A percentile compares a stretch with the other conserved stretches of the same genome.
Evolutionary conservation across 805 yeast species (phyloP).

Genomic region (Pichia eremophila): DNA sequence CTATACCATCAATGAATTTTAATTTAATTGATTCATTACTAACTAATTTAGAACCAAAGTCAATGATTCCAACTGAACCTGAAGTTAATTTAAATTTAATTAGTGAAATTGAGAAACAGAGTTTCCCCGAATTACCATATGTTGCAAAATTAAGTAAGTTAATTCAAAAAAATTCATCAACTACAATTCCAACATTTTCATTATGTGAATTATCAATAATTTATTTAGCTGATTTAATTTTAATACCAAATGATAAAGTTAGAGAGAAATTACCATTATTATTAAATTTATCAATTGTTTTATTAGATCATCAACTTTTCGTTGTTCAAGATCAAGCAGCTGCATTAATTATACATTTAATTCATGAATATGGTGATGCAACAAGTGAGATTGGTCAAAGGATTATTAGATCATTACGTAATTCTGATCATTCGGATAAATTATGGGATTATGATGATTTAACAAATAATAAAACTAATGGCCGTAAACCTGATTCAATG

Average conservation of each 20-base stretch:
- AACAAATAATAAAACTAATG: slow-evolving; percentile 65
- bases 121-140: slow-evolving; percentile 44
- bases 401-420: slow-evolving; percentile 49
- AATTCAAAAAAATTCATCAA: slow-evolving; percentile 37
- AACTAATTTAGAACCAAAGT: slow-evolving; percentile 66
- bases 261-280: slow-evolving; percentile 56
- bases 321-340: slow-evolving; percentile 81
- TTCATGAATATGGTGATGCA: slow-evolving; percentile 50
- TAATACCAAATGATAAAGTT: slow-evolving; percentile 56
- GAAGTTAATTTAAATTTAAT: slow-evolving; percentile 9
- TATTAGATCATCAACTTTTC: slow-evolving; percentile 80
- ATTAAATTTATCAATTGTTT: slow-evolving; percentile 68
- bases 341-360: slow-evolving; percentile 60
- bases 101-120: slow-evolving; percentile 8
- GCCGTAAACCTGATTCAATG: slow-evolving; percentile 81
- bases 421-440: slow-evolving; percentile 36
- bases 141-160: slow-evolving; percentile 59
- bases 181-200: slow-evolving; percentile 60
- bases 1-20: slow-evolving; percentile 33
- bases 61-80: slow-evolving; percentile 62
- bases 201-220: slow-evolving; percentile 81
- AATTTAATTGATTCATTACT: slow-evolving; percentile 57
- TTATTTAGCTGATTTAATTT: slow-evolving; percentile 71
- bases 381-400: slow-evolving; percentile 45
- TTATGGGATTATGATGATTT: slow-evolving; percentile 87